A percentile compares a stretch with the other conserved stretches of the same genome.
Evolutionary conservation across 495 filamentous ascomycete species (phyloP).

Genomic region (Podospora appendiculata): DNA sequence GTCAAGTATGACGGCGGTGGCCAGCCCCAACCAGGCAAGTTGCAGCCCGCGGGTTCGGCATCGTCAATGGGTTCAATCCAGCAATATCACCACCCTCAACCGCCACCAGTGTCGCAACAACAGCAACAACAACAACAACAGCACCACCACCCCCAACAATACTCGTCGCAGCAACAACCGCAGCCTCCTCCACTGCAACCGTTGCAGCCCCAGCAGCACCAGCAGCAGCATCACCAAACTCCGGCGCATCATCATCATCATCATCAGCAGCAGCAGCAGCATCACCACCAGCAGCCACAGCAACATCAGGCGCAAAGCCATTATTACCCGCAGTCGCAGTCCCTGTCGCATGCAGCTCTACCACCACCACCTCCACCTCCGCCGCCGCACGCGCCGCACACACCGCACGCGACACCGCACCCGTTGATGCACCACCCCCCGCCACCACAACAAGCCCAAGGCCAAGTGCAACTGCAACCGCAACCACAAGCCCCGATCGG

Average conservation of each 20-base stretch:
- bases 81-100: too few species aligned
- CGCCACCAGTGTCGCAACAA: neutral
- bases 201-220: neutral
- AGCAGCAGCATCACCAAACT: neutral
- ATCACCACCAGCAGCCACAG: neutral
- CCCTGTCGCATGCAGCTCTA: neutral
- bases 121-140: neutral
- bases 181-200: slow-evolving; percentile 1
- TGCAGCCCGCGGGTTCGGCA: neutral
- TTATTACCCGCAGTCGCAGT: neutral
- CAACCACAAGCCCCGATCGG: slow-evolving; percentile 8
- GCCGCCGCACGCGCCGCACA: too few species aligned
- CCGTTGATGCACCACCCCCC: neutral
- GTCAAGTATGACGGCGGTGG: slow-evolving; percentile 14
- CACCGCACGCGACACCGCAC: neutral
- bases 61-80: neutral
- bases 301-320: neutral
- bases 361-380: neutral
- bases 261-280: neutral
- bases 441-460: neutral
- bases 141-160: neutral
- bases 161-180: neutral
- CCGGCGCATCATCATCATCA: slow-evolving; percentile 1
- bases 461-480: neutral
- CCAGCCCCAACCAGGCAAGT: slow-evolving; percentile 11